Evolutionary conservation across 2,329 filamentous ascomycete genomes (phyloP), one percentile per base, ranked within the genome.

Genomic region (Tympanopsis confertula): DNA sequence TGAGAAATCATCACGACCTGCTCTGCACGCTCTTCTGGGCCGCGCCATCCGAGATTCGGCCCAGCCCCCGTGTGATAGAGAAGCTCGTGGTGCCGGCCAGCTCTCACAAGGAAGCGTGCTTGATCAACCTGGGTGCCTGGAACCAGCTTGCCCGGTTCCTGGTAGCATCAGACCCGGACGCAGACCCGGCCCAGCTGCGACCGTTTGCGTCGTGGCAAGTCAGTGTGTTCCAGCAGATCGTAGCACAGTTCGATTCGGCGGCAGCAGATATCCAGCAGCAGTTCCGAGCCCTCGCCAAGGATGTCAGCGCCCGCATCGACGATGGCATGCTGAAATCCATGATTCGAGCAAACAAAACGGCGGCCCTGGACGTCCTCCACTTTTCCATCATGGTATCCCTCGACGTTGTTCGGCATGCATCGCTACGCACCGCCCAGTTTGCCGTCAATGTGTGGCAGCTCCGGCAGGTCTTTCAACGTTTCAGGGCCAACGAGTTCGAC

Each of bases 1-100:
- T 83, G 32, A 63, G 77, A 40, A 83, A 83, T 42, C 78, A 83
- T 42, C 78, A 82, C 41, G 78, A 83, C 50, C 66, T 83, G 30
- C 61, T 83, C 3, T 76, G 71, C 44, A 78, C 75, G 1, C 59
- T 83, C 4, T 82, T 73, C 50, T 83, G 76, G 75, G 72, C 70
- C 4, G 65, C 72, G 2, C 76, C 77, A 5, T 50, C 62, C 2
- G 65, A 69, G 3, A 48, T 73, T 36, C 66, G 76, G 5, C 74
- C 72, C 3, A 61, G 61, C 4, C 55, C 70, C 2, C 62, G 66
- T 39, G 58, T 74, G 15, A 66, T 82, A 10, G 71, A 78, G 50
- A 64, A 71, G 38, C 62, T 83, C 2, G 73, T 83, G 3, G 52
- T 60, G 14, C 71, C 76, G 0, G 67, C 63, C 15, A 71, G 59